Conservation (phyloP, 257 asterid species). For the Solanum etuberosum region DNA sequence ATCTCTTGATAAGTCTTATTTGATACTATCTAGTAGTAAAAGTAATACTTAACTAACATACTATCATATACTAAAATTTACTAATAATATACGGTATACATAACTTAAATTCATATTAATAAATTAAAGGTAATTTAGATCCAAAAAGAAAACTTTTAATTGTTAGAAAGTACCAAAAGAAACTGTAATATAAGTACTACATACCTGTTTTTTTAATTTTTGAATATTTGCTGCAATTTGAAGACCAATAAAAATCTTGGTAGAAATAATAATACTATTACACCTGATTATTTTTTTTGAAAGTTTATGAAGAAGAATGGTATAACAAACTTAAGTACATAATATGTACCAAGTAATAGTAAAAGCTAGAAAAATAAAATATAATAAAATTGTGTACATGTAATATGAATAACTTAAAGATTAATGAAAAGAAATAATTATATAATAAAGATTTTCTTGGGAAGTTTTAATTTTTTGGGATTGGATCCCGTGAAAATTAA, state of each 20-base stretch:
- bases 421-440: neutral
- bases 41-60: neutral
- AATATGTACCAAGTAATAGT: neutral
- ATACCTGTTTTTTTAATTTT: neutral
- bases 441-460: neutral
- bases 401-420: neutral
- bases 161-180: neutral
- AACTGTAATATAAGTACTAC: neutral
- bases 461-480: neutral
- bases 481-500: slow-evolving; percentile 3
- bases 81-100: neutral
- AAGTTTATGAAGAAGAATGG: neutral
- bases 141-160: neutral
- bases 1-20: neutral
- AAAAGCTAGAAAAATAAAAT: neutral
- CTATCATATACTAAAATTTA: neutral
- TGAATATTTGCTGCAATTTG: neutral
- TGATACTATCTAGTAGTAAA: neutral
- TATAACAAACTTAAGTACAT: neutral
- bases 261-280: neutral
- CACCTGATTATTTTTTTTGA: neutral
- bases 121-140: neutral
- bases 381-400: neutral
- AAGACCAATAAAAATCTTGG: neutral
- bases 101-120: neutral